Conservation (phyloP, 176 grass and related monocot species). For the Aegilops tauschii region DNA sequence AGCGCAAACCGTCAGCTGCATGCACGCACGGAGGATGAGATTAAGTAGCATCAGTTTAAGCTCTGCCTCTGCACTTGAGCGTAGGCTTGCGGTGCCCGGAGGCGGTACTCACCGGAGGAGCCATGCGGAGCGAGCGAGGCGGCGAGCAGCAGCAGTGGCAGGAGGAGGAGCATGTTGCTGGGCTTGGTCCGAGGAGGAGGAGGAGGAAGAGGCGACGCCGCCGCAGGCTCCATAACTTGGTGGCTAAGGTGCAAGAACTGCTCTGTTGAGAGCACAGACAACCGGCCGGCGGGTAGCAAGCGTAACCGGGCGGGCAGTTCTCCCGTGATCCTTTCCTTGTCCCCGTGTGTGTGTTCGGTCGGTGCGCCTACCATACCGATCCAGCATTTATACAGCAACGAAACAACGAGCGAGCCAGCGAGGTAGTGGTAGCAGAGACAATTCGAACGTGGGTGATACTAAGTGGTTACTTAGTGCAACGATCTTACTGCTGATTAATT, state of each 20-base stretch:
- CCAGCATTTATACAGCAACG: not conserved
- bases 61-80: no score
- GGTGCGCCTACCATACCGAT: not conserved
- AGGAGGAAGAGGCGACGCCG: not conserved
- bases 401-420: not conserved
- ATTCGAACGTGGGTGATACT: not conserved
- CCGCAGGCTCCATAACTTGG: no score
- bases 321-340: slow-evolving; percentile 5
- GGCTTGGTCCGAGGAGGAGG: not conserved
- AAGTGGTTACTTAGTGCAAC: not conserved
- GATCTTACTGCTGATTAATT: not conserved
- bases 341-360: not conserved
- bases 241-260: not conserved
- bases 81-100: no score
- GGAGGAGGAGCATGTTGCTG: no score
- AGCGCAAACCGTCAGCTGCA: slow-evolving; percentile 31
- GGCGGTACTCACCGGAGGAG: no score
- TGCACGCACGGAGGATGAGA: no score
- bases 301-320: not conserved
- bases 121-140: no score
- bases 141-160: no score
- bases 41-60: no score
- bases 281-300: not conserved
- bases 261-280: not conserved
- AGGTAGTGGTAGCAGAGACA: not conserved